Evolutionary conservation across 2,329 filamentous ascomycete species (phyloP).

Genomic region (Arthrocladium fulminans): DNA sequence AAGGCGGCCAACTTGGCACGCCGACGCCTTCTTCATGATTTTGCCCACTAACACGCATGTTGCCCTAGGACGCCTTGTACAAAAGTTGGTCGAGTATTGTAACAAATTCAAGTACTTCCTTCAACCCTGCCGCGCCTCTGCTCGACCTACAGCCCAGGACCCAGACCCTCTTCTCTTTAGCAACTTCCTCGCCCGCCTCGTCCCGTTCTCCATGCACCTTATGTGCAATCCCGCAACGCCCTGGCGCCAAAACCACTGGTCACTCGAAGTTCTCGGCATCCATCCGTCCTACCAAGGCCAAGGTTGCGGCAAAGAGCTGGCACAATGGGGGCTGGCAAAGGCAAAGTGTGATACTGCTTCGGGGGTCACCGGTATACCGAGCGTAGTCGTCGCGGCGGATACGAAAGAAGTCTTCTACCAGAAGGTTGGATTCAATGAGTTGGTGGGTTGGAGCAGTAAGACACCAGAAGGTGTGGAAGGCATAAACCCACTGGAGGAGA

Average conservation of each 20-base stretch:
- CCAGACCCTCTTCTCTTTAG: slow-evolving; percentile 10
- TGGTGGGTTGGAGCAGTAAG: slow-evolving; percentile 10
- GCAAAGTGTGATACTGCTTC: slow-evolving; percentile 10
- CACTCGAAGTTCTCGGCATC: slow-evolving; percentile 11
- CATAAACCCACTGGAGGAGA: slow-evolving; percentile 10
- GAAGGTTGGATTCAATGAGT: slow-evolving; percentile 12
- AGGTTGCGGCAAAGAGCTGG: slow-evolving; percentile 12
- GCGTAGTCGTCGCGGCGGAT: slow-evolving; percentile 10
- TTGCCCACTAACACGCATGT: not conserved
- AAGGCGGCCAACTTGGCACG: too few species aligned
- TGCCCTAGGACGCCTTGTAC: not conserved
- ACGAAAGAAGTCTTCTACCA: slow-evolving; percentile 14
- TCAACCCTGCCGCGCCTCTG: slow-evolving; percentile 8
- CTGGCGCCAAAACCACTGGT: slow-evolving; percentile 13
- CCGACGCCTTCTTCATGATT: not conserved
- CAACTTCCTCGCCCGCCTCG: slow-evolving; percentile 9
- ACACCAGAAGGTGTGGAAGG: slow-evolving; percentile 6
- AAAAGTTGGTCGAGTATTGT: not conserved
- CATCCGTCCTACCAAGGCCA: slow-evolving; percentile 13
- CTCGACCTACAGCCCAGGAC: slow-evolving; percentile 27
- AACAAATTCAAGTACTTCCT: slow-evolving; percentile 1
- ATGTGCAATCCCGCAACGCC: slow-evolving; percentile 7
- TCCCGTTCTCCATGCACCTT: slow-evolving; percentile 7
- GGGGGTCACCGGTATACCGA: slow-evolving; percentile 9
- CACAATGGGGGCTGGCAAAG: slow-evolving; percentile 6